Base-by-base conservation (phyloP, 495 filamentous ascomycete genomes). In the Venustampulla echinocandica region DNA sequence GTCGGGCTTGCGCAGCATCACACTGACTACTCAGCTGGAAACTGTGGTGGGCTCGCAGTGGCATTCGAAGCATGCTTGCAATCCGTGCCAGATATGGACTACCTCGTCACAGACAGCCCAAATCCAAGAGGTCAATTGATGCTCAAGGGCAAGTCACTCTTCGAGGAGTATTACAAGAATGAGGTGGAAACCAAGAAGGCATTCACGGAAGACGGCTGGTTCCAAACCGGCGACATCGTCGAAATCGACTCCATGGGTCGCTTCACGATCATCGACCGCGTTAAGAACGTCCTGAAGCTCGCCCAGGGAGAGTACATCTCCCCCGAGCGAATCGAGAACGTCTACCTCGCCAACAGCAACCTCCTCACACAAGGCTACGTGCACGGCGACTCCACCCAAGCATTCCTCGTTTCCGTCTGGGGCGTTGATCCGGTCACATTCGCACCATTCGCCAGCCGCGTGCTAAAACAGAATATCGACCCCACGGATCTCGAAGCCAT, bases 271-370 rank as follows among this genome's bases (percentile, higher is more conserved):
- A 82, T 98, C 56, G 92, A 98, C 66, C 88, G 92, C 52, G 82
- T 88, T 58, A 98, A 98, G 82, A 97, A 98, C 65, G 85, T 97
- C 13, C 81, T 98, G 59, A 98, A 98, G 76, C 77, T 98, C 34
- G 84, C 92, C 0, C 92, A 98, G 63, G 92, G 92, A 62, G 92
- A 98, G 70, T 98, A 98, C 64, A 86, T 98, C 55, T 96, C 89
- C 22, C 92, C 92, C 19, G 92, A 98, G 69, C 85, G 90, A 23
- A 82, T 98, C 58, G 92, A 98, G 73, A 95, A 95, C 66, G 79
- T 93, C 14, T 86, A 88, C 61, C 74, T 95, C 47, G 84, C 84
- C 28, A 84, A 82, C 68, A 75, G 82, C 43, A 82, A 75, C 49
- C 77, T 86, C 46, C 68, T 97, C 18, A 75, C 79, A 36, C 82